These are phyloP conservation scores for Babesia caballi DNA, from an alignment of 169 alveolate species.

Conservation along the genomic window DNA sequence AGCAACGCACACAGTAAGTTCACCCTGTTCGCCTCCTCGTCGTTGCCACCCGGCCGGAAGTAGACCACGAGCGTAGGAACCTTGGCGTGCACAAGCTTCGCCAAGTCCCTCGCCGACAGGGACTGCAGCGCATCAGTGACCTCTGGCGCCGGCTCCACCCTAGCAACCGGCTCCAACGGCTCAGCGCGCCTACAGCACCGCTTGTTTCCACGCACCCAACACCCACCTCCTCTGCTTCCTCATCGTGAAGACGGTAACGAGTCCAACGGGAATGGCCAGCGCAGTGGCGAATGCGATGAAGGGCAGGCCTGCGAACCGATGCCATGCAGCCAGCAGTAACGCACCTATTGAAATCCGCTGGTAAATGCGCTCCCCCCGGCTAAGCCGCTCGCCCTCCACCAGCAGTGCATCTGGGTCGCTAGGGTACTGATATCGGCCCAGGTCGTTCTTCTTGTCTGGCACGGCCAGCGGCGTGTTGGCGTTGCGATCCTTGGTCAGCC, in stretches of 20 bases:
- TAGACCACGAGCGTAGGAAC: conserved; percentile 8
- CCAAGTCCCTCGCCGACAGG: conserved; percentile 1
- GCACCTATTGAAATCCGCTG: conserved; percentile 18
- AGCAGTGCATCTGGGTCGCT: conserved; percentile 14
- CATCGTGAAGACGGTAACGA: not conserved
- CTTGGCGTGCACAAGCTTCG: conserved; percentile 2
- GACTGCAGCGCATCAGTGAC: not conserved
- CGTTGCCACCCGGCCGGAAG: not conserved
- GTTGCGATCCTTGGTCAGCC: not conserved
- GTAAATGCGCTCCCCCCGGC: conserved; percentile 16
- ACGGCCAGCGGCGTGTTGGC: not conserved
- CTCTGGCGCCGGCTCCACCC: not conserved
- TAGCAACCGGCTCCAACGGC: not conserved
- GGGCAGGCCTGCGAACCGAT: not conserved
- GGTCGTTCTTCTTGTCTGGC: not conserved
- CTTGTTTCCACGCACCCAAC: not conserved
- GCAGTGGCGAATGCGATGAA: not conserved
- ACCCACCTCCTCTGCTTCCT: not conserved
- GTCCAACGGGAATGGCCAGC: conserved; percentile 1
- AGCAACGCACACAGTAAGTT: conserved; percentile 7
- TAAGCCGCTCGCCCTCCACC: not conserved
- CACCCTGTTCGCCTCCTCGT: conserved; percentile 4
- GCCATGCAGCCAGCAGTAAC: not conserved
- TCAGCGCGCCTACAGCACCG: not conserved
- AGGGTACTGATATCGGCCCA: conserved; percentile 4